Conservation (phyloP, 179 eudicot genomes). For the Spergularia azorica region DNA sequence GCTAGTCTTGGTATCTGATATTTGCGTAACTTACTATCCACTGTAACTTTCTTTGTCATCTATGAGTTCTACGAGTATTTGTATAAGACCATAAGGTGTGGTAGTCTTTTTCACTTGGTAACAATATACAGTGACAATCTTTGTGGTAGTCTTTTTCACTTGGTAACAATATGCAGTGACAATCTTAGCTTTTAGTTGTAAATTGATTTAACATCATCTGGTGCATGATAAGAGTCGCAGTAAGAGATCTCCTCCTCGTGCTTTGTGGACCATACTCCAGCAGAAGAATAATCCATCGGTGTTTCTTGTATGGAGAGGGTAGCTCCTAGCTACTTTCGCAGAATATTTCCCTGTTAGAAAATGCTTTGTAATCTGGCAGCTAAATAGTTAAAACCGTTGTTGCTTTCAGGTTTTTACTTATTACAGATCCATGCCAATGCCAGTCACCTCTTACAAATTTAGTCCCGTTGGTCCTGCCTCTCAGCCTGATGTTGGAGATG, state of each 20-base stretch:
- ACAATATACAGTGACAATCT: background rate
- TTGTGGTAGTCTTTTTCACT: background rate
- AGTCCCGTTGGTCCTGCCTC: slow-evolving; percentile 53
- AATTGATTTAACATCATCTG: background rate
- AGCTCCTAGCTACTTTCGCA: background rate
- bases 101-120: background rate
- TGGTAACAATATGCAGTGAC: background rate
- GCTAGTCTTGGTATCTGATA: background rate
- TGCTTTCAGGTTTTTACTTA: slow-evolving; percentile 40
- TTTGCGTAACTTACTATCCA: background rate
- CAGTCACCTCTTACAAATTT: slow-evolving; percentile 59
- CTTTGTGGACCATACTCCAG: background rate
- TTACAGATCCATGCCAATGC: slow-evolving; percentile 68
- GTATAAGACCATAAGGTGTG: background rate
- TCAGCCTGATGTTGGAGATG: slow-evolving; percentile 50
- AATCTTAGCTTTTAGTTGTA: background rate
- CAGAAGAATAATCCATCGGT: background rate
- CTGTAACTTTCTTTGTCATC: background rate
- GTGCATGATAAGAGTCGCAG: background rate
- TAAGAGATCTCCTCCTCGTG: background rate
- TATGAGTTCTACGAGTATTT: background rate
- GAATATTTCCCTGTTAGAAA: background rate
- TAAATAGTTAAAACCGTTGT: background rate
- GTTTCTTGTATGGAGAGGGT: background rate
- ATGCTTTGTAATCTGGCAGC: background rate